Base-by-base conservation (phyloP, 192 early-diverging fungal genomes). In the Gamsiella multidivaricata region DNA sequence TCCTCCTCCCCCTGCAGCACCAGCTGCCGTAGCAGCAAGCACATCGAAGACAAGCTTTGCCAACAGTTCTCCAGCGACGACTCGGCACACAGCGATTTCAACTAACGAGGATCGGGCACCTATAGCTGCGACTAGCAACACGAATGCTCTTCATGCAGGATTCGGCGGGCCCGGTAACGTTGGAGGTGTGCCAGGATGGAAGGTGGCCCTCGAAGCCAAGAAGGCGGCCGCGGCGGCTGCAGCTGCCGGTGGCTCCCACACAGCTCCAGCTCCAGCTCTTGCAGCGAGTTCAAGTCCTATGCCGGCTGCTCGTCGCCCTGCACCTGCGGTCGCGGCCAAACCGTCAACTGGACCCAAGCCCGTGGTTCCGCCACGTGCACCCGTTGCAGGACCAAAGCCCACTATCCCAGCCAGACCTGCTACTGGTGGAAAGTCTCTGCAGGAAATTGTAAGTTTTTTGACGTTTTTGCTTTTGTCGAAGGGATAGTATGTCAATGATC, bases 201-300 rank as follows among this genome's bases (percentile, higher is more conserved):
- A 85, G 55, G 83, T 83, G 11, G 84, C 84, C 55, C 52, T 88
- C 22, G 87, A 86, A 66, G 87, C 87, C 10, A 83, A 82, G 72
- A 86, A 85, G 54, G 83, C 87, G 49, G 81, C 81, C 18, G 75
- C 72, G 20, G 74, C 74, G 0, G 74, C 73, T 17, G 73, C 65
- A 8, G 74, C 74, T n/a, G 71, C 50, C 3, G 71, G 70, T 59
- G 65, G 54, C 45, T 50, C 26, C 1, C 37, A 29, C 25, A 10
- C 50, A n/a, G 45, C 63, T 34, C 43, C 72, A 8, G 26, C 70
- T 22, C 59, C 71, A 28, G 42, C 71, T 15, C 73, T 63, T 15
- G 57, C 57, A 1, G 25, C 55, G 5, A 75, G 62, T 22, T 20
- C 74, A 6, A 78, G n/a, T 32, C 74, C 74, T 12, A 67, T 58